Percentiles rank a stretch among this genome's conserved stretches.
These are phyloP conservation scores for Aspergillus clavatus DNA, from an alignment of 2,329 filamentous ascomycete species.

Conservation along the genomic window DNA sequence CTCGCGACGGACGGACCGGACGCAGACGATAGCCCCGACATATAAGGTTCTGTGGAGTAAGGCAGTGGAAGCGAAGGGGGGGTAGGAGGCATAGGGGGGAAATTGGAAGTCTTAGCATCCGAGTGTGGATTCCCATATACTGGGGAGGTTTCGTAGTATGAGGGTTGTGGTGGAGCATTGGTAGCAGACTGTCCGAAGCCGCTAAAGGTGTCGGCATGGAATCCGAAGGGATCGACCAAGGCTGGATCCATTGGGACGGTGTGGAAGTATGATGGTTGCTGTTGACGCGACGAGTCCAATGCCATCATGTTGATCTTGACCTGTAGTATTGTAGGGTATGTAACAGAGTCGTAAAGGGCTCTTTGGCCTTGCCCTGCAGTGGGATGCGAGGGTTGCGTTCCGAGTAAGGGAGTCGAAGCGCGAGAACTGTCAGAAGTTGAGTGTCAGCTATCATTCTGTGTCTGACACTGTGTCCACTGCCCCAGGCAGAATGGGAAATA, in stretches of 20 bases:
- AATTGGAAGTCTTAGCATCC: conserved; percentile 24
- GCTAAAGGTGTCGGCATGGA: conserved; percentile 23
- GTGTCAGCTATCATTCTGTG: conserved; percentile 9
- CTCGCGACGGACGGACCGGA: conserved; percentile 55
- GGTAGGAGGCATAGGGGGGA: conserved; percentile 28
- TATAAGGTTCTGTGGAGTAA: conserved; percentile 38
- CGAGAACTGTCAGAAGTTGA: conserved; percentile 9
- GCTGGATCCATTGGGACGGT: conserved; percentile 30
- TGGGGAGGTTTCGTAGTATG: conserved; percentile 26
- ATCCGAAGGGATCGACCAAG: conserved; percentile 29
- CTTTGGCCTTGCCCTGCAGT: conserved; percentile 12
- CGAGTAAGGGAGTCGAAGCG: conserved; percentile 1
- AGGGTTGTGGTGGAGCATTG: conserved; percentile 18
- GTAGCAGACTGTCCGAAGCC: conserved; percentile 21
- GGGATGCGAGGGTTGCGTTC: conserved; percentile 7
- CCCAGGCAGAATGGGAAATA: too few relatives aligned
- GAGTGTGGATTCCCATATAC: conserved; percentile 24
- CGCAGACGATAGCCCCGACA: conserved; percentile 57
- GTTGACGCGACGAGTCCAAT: conserved; percentile 29
- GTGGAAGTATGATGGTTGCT: conserved; percentile 28
- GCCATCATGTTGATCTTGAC: conserved; percentile 27
- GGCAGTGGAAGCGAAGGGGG: conserved; percentile 30
- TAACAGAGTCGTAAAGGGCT: conserved; percentile 18
- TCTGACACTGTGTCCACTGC: too few relatives aligned
- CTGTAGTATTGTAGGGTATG: conserved; percentile 13